These are phyloP conservation scores for Sporisorium iseilematis-ciliati DNA, from an alignment of 1,284 basidiomycete species.

Conservation along the genomic window DNA sequence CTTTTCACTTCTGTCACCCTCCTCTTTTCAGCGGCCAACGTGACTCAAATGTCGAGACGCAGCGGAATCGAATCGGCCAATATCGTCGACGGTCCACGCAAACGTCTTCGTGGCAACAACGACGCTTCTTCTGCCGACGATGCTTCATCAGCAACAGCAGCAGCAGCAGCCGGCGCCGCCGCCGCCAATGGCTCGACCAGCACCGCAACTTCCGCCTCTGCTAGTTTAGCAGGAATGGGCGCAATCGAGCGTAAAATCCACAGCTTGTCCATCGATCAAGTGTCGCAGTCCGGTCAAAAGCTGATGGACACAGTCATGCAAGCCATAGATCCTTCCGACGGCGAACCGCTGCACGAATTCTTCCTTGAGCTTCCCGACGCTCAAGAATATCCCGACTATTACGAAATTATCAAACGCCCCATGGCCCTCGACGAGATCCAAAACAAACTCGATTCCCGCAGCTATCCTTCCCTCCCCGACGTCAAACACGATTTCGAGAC, in stretches of 20 bases:
- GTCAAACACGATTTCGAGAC: slow-evolving; percentile 85
- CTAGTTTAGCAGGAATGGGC: slow-evolving; percentile 27
- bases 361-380: slow-evolving; percentile 84
- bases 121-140: slow-evolving; percentile 23
- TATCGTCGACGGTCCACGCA: slow-evolving; percentile 55
- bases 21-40: neutral
- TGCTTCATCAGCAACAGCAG: slow-evolving; percentile 13
- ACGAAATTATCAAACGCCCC: slow-evolving; percentile 84
- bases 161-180: no score
- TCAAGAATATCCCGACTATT: slow-evolving; percentile 90
- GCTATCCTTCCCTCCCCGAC: slow-evolving; percentile 78
- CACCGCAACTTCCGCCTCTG: slow-evolving; percentile 1
- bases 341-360: slow-evolving; percentile 75
- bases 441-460: slow-evolving; percentile 76
- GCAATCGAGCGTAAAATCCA: slow-evolving; percentile 46
- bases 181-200: slow-evolving; percentile 5
- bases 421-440: slow-evolving; percentile 86
- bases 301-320: slow-evolving; percentile 52
- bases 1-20: neutral
- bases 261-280: slow-evolving; percentile 29
- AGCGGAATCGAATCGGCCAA: slow-evolving; percentile 42
- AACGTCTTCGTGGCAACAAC: slow-evolving; percentile 43
- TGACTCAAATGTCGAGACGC: slow-evolving; percentile 38
- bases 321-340: slow-evolving; percentile 50
- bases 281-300: slow-evolving; percentile 27